These are phyloP conservation scores for Candida krabiensis DNA, from an alignment of 805 yeast species.

Conservation along the genomic window DNA sequence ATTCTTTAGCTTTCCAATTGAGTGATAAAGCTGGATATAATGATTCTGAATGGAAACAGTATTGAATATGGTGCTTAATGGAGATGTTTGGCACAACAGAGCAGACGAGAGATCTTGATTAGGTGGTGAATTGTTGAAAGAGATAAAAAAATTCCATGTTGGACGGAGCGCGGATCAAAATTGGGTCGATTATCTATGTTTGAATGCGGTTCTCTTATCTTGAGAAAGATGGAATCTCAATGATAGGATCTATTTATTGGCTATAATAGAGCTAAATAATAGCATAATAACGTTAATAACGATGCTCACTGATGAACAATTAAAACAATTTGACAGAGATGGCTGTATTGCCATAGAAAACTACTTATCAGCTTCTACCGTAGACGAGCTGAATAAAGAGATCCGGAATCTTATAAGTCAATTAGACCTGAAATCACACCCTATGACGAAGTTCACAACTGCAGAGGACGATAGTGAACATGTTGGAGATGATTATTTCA, in stretches of 20 bases:
- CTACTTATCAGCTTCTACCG: constrained; percentile 47
- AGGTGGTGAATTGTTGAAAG: neutral
- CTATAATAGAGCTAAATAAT: neutral
- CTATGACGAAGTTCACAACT: constrained; percentile 70
- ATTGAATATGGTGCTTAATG: too few relatives aligned
- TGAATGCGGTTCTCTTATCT: too few relatives aligned
- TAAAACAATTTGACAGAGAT: constrained; percentile 47
- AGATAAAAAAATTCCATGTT: neutral
- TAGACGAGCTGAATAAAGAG: constrained; percentile 39
- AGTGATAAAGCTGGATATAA: neutral
- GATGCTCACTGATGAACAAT: constrained; percentile 52
- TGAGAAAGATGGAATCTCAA: too few relatives aligned
- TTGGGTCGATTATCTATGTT: neutral
- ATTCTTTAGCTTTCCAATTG: neutral
- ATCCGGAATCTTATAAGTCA: constrained; percentile 45
- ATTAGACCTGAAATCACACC: constrained; percentile 58
- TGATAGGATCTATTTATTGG: too few relatives aligned
- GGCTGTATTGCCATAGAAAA: constrained; percentile 64
- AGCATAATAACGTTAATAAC: too few relatives aligned
- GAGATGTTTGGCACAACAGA: too few relatives aligned
- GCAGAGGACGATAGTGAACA: constrained; percentile 48
- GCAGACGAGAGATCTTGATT: too few relatives aligned
- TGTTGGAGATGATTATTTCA: constrained; percentile 71
- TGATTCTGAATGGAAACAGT: neutral
- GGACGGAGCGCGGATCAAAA: too few relatives aligned